Conservation (phyloP, 345 rosid species). For the Excoecaria cochinchinensis region DNA sequence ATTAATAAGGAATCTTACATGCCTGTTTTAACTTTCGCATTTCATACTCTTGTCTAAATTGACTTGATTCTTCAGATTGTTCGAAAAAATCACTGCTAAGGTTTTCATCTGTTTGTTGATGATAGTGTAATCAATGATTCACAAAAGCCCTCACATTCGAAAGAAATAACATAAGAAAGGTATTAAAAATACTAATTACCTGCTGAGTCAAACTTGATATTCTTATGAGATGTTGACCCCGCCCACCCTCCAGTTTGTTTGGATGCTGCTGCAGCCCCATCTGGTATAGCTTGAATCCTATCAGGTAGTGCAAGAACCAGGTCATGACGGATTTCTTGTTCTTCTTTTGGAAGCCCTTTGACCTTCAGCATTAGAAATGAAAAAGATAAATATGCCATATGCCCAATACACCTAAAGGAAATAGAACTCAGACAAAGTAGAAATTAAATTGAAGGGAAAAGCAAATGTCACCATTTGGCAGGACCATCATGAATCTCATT, state of each 20-base stretch:
- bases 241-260: slow-evolving; percentile 57
- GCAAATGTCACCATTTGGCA: background rate
- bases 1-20: slow-evolving; percentile 35
- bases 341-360: slow-evolving; percentile 72
- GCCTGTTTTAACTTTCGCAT: slow-evolving; percentile 80
- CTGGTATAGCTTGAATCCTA: slow-evolving; percentile 69
- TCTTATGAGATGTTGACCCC: slow-evolving; percentile 53
- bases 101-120: slow-evolving; percentile 46
- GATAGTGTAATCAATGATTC: background rate
- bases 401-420: slow-evolving; percentile 12
- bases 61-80: slow-evolving; percentile 62
- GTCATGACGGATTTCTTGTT: slow-evolving; percentile 52
- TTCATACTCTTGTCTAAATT: slow-evolving; percentile 74
- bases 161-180: slow-evolving; percentile 7
- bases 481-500: background rate
- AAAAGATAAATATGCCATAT: background rate
- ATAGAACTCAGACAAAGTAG: background rate
- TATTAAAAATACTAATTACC: slow-evolving; percentile 34
- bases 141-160: background rate
- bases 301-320: slow-evolving; percentile 58
- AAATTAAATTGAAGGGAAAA: background rate
- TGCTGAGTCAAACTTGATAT: slow-evolving; percentile 64
- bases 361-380: slow-evolving; percentile 38
- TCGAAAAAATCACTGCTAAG: slow-evolving; percentile 50
- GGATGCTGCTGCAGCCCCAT: slow-evolving; percentile 41